Percentiles rank a stretch among this genome's conserved stretches.
These are phyloP conservation scores for Neofusicoccum kwambonambiense DNA, from an alignment of 2,329 filamentous ascomycete genomes.

Conservation along the genomic window DNA sequence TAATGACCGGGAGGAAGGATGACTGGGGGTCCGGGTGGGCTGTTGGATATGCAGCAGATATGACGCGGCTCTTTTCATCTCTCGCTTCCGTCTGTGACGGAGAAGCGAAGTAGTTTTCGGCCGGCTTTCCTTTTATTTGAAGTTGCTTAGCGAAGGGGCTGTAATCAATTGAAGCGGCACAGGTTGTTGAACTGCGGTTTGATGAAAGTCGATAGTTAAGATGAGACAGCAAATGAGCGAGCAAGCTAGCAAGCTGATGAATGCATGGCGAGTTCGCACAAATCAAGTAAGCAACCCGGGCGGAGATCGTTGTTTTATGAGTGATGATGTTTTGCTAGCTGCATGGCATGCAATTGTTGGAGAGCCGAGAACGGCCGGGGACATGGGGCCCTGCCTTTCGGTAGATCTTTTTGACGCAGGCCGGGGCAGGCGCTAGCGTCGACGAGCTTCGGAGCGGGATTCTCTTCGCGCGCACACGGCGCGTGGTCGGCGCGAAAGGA, in stretches of 20 bases:
- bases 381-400: background rate
- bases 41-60: background rate
- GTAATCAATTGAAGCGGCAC: background rate
- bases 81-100: background rate
- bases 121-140: background rate
- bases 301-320: background rate
- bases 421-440: too few relatives aligned
- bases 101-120: background rate
- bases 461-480: background rate
- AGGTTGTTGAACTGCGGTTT: background rate
- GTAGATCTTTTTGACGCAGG: background rate
- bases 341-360: background rate
- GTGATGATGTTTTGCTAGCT: background rate
- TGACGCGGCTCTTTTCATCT: background rate
- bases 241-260: background rate
- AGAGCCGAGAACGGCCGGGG: background rate
- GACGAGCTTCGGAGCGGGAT: background rate
- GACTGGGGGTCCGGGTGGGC: background rate
- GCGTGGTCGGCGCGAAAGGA: background rate
- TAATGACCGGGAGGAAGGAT: background rate
- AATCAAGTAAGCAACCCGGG: constrained; percentile 10
- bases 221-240: background rate
- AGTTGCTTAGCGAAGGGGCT: background rate
- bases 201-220: background rate
- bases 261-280: background rate